These are phyloP conservation scores for Solanum tarapatanum DNA, from an alignment of 257 asterid genomes.

Conservation along the genomic window DNA sequence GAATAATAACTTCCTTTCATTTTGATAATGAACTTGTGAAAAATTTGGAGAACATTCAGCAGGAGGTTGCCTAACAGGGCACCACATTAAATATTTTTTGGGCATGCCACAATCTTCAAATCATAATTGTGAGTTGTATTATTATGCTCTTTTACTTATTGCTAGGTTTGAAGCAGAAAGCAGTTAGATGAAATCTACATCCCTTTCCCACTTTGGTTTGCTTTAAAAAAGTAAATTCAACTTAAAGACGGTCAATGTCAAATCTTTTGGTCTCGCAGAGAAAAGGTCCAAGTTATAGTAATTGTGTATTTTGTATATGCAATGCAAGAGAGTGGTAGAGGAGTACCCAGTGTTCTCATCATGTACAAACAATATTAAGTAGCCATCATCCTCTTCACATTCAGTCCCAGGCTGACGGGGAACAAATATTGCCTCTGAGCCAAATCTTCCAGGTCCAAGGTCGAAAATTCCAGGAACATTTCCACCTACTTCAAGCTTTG, in stretches of 20 bases:
- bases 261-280: neutral
- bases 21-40: neutral
- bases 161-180: neutral
- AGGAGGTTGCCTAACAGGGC: neutral
- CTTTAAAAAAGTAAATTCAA: neutral
- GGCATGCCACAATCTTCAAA: neutral
- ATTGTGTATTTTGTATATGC: neutral
- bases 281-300: neutral
- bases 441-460: slow-evolving; percentile 83
- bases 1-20: neutral
- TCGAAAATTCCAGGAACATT: slow-evolving; percentile 73
- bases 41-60: neutral
- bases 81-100: neutral
- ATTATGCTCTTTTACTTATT: neutral
- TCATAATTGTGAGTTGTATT: neutral
- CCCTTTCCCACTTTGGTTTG: neutral
- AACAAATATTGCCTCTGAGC: slow-evolving; percentile 91
- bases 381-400: slow-evolving; percentile 97
- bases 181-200: neutral
- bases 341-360: slow-evolving; percentile 85
- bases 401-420: slow-evolving; percentile 60
- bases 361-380: slow-evolving; percentile 83
- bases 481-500: slow-evolving; percentile 87
- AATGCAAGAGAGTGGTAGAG: neutral
- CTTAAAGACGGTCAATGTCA: neutral